phyloP scores from a whole-genome alignment of 108 stramenopile species.

The Cyclotella choctawhatcheeana region DNA sequence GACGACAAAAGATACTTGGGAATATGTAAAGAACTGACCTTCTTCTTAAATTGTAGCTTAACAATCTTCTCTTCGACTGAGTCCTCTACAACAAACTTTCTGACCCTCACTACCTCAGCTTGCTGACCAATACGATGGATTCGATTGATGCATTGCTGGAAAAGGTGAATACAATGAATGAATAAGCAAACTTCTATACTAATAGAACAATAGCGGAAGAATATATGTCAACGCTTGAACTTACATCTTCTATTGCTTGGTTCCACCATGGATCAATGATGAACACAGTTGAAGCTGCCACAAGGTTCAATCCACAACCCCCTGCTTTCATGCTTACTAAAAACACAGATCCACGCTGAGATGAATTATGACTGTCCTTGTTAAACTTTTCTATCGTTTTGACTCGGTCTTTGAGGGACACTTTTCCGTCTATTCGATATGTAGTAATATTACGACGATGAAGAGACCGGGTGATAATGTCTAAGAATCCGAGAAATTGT shows the following conservation, averaged over 20 bases:
- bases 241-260: slow-evolving; percentile 77
- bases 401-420: slow-evolving; percentile 73
- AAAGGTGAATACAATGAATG: neutral
- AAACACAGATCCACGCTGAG: slow-evolving; percentile 67
- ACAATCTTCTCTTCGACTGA: slow-evolving; percentile 86
- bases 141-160: slow-evolving; percentile 57
- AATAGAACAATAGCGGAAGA: too few relatives aligned
- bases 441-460: slow-evolving; percentile 43
- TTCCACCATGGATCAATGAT: slow-evolving; percentile 93
- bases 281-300: slow-evolving; percentile 75
- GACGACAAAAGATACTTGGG: neutral
- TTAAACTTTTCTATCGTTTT: slow-evolving; percentile 72
- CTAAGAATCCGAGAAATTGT: slow-evolving; percentile 86
- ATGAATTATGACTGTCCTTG: slow-evolving; percentile 14
- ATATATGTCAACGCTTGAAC: too few relatives aligned
- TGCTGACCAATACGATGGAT: slow-evolving; percentile 89
- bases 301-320: slow-evolving; percentile 82
- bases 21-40: slow-evolving; percentile 27
- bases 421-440: slow-evolving; percentile 76
- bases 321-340: slow-evolving; percentile 85
- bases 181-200: neutral
- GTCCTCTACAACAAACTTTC: slow-evolving; percentile 80
- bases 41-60: slow-evolving; percentile 74
- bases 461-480: slow-evolving; percentile 61
- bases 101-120: slow-evolving; percentile 70